Conservation (phyloP, 1,139 yeast species). For the Suhomyces chickasaworum region DNA sequence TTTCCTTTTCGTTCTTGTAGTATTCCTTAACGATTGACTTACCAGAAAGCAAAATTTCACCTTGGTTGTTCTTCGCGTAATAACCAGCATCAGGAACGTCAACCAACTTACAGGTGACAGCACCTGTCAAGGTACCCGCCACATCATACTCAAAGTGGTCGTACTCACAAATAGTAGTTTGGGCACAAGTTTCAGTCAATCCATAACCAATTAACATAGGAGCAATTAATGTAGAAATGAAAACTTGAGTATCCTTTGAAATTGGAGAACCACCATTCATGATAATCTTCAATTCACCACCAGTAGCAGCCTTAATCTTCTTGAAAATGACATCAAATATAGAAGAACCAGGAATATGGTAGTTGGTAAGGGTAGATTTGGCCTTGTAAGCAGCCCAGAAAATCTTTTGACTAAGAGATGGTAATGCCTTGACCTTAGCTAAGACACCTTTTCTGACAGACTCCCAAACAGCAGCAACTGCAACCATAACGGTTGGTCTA, state of each 20-base stretch:
- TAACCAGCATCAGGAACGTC: slow-evolving; percentile 94
- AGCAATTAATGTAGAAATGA: slow-evolving; percentile 73
- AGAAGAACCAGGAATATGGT: slow-evolving; percentile 73
- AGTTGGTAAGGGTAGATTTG: slow-evolving; percentile 60
- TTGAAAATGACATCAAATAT: slow-evolving; percentile 71
- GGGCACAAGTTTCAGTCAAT: slow-evolving; percentile 94
- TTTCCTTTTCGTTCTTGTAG: slow-evolving; percentile 82
- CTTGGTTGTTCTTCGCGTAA: slow-evolving; percentile 87
- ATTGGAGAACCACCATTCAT: slow-evolving; percentile 96
- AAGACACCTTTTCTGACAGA: slow-evolving; percentile 89
- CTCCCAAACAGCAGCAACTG: slow-evolving; percentile 99
- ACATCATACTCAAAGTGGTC: slow-evolving; percentile 67
- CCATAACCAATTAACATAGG: slow-evolving; percentile 97
- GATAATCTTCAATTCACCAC: slow-evolving; percentile 75
- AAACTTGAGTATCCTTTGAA: slow-evolving; percentile 81
- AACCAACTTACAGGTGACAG: slow-evolving; percentile 83
- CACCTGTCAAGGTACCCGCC: slow-evolving; percentile 81
- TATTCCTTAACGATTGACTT: slow-evolving; percentile 72
- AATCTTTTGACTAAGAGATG: slow-evolving; percentile 69
- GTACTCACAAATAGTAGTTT: slow-evolving; percentile 71
- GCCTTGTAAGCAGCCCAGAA: slow-evolving; percentile 90
- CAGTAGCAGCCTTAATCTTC: slow-evolving; percentile 91
- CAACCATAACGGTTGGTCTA: slow-evolving; percentile 93
- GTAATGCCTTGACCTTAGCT: slow-evolving; percentile 68
- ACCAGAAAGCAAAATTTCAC: slow-evolving; percentile 86